Evolutionary conservation across 306 rosid genomes (phyloP), one percentile per base, ranked within the genome.

Genomic region (Senna tora): DNA sequence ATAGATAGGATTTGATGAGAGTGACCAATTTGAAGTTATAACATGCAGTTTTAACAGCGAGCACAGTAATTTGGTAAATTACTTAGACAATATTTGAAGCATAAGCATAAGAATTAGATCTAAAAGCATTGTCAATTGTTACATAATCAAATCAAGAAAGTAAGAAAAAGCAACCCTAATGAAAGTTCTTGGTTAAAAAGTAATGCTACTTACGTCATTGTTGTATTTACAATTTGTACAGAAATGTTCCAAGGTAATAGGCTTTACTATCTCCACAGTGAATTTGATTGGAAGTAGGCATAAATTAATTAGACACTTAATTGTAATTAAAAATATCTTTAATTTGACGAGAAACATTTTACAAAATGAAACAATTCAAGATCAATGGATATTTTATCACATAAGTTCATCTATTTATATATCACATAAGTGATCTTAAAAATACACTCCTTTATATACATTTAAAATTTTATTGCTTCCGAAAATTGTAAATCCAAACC

Each of bases 1-100:
- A 82, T 82, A 74, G 68, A 22, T 42, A 38, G 16, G 46, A 58
- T 65, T 58, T 74, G 36, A 54, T 55, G 59, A 34, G 13, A 56
- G 39, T 58, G 67, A 69, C 68, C 67, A 69, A 78, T 57, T 42
- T 57, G 67, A 74, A 77, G 77, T 70, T 54, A 79, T 74, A 63
- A 49, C 16, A 20, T 68, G 82, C 14, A 73, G 77, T 77, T 81
- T 73, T 63, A 47, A 47, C 7, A 25, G 30, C 1, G 3, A 25
- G 3, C 30, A 25, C 30, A 25, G 3, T 25, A 25, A 25, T 25
- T 25, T 25, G 30, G 30, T 3, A 25, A 25, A 1, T 25, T 34
- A 15, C 17, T 60, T 30, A 16, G 45, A 60, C 46, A 66, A 25
- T 47, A 30, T 80, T 65, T 75, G 61, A 65, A 72, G 46, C 66